These are phyloP conservation scores for Myrica gale DNA, from an alignment of 306 rosid species.

Conservation along the genomic window DNA sequence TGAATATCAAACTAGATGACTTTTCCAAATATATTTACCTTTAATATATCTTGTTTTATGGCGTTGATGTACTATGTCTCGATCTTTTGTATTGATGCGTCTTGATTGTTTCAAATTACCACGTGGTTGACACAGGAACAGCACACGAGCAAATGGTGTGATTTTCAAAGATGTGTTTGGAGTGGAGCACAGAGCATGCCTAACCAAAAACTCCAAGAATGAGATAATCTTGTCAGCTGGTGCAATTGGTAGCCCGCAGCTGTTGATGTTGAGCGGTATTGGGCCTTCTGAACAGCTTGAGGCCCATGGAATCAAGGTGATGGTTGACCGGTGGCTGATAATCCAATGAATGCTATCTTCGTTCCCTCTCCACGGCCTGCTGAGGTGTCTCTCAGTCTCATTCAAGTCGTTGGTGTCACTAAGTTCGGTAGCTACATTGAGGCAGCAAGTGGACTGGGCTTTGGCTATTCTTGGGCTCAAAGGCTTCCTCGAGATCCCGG, in stretches of 20 bases:
- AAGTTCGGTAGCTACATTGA: constrained; percentile 52
- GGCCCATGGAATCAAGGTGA: constrained; percentile 49
- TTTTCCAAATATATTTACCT: too few relatives aligned
- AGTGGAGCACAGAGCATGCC: constrained; percentile 42
- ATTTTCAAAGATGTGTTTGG: constrained; percentile 56
- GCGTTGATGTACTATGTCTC: too few relatives aligned
- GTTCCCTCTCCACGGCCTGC: constrained; percentile 74
- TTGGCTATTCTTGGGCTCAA: constrained; percentile 40
- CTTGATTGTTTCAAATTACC: neutral
- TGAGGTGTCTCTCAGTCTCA: constrained; percentile 60
- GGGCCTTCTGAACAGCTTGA: constrained; percentile 64
- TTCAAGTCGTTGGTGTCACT: constrained; percentile 70
- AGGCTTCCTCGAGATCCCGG: constrained; percentile 30
- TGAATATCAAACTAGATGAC: too few relatives aligned
- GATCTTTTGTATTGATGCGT: too few relatives aligned
- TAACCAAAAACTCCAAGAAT: constrained; percentile 29
- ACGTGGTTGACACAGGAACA: constrained; percentile 30
- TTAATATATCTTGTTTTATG: too few relatives aligned
- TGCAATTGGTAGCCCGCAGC: constrained; percentile 74
- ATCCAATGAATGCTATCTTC: constrained; percentile 54
- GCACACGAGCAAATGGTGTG: constrained; percentile 65
- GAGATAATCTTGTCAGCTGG: constrained; percentile 69
- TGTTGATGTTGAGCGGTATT: constrained; percentile 68
- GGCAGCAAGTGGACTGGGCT: constrained; percentile 53
- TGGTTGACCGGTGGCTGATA: constrained; percentile 72